Evolutionary conservation across 2,329 filamentous ascomycete species (phyloP).

Genomic region (Hypoxylon sp.): DNA sequence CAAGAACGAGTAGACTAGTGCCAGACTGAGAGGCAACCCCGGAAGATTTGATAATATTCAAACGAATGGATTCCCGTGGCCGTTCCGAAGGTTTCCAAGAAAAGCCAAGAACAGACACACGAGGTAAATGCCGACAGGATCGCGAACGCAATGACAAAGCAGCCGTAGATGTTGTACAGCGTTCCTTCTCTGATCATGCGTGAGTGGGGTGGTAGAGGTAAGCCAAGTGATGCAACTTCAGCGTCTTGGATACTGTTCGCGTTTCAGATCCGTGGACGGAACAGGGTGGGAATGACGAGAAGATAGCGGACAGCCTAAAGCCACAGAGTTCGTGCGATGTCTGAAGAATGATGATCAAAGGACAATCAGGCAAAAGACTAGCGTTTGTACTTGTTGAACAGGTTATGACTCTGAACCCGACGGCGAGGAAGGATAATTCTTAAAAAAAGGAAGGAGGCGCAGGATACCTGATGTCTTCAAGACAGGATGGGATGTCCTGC

Average conservation of each 20-base stretch:
- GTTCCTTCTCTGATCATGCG: constrained; percentile 39
- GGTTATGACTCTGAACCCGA: constrained; percentile 18
- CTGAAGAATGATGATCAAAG: constrained; percentile 47
- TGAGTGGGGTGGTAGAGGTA: constrained; percentile 37
- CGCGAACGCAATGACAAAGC: constrained; percentile 33
- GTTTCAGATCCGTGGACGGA: constrained; percentile 51
- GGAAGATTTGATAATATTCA: constrained; percentile 25
- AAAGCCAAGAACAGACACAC: constrained; percentile 24
- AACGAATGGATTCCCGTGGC: constrained; percentile 20
- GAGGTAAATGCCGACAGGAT: constrained; percentile 24
- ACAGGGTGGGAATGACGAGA: constrained; percentile 41
- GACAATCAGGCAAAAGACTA: constrained; percentile 47
- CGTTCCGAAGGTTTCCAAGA: constrained; percentile 30
- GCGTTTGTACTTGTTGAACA: constrained; percentile 31
- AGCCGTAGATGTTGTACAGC: constrained; percentile 37
- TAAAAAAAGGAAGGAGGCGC: constrained; percentile 27
- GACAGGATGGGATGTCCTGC: constrained; percentile 35
- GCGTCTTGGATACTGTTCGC: constrained; percentile 43
- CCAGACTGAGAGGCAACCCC: constrained; percentile 21
- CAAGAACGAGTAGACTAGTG: constrained; percentile 26
- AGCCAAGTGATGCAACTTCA: constrained; percentile 32
- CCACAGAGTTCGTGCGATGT: constrained; percentile 38
- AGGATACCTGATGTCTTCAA: constrained; percentile 38
- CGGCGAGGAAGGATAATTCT: constrained; percentile 21
- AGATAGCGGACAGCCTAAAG: constrained; percentile 38